These are phyloP conservation scores for Sutorius australiensis DNA, from an alignment of 768 basidiomycete species.

Conservation along the genomic window DNA sequence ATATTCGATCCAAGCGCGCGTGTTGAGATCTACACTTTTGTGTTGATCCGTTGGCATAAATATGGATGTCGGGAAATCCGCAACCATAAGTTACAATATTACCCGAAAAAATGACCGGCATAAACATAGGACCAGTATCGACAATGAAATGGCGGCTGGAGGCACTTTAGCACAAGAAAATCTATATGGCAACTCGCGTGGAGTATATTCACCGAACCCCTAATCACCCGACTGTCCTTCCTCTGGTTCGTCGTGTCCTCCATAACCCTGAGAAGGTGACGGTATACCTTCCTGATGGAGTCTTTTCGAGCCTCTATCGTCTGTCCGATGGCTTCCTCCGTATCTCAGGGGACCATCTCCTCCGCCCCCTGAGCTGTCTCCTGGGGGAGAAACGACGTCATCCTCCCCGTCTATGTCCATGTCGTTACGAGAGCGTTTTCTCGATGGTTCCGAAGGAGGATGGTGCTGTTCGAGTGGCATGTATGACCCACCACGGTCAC, in stretches of 20 bases:
- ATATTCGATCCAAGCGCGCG: conserved; percentile 1
- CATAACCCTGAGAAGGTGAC: conserved; percentile 23
- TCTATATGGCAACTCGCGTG: conserved; percentile 27
- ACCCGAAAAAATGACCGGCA: conserved; percentile 16
- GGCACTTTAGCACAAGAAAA: conserved; percentile 33
- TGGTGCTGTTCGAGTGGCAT: conserved; percentile 36
- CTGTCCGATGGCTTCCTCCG: conserved; percentile 36
- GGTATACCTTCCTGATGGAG: conserved; percentile 47
- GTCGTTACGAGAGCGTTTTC: conserved; percentile 58
- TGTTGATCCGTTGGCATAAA: conserved; percentile 24
- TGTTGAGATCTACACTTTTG: conserved; percentile 29
- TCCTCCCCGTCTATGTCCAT: conserved; percentile 61
- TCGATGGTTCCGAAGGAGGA: conserved; percentile 41
- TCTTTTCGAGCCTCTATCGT: conserved; percentile 57
- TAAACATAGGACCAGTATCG: conserved; percentile 17
- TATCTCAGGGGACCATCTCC: conserved; percentile 33
- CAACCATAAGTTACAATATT: conserved; percentile 19
- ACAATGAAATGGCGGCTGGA: conserved; percentile 14
- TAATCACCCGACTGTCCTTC: conserved; percentile 32
- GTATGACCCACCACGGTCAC: conserved; percentile 37
- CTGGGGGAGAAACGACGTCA: conserved; percentile 38
- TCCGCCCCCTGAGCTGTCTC: conserved; percentile 27
- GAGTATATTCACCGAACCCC: conserved; percentile 24
- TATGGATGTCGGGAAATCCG: conserved; percentile 12
- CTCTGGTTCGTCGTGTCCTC: conserved; percentile 31